Conservation (phyloP, 2,329 filamentous ascomycete genomes). For the Diaporthe sp. region DNA sequence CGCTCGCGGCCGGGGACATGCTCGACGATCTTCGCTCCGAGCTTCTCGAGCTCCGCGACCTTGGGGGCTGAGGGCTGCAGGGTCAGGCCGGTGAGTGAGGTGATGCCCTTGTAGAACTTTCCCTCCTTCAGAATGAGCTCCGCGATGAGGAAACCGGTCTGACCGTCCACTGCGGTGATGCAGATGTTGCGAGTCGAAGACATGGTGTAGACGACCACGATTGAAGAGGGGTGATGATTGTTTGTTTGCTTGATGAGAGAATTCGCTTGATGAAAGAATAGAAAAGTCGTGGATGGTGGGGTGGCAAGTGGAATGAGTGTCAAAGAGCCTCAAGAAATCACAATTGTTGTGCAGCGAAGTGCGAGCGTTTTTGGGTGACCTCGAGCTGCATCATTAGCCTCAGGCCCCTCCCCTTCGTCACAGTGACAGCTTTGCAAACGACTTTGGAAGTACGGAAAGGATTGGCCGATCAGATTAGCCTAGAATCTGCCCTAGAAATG, state of each 20-base stretch:
- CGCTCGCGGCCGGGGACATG: constrained; percentile 53
- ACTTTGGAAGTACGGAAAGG: background rate
- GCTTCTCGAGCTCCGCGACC: constrained; percentile 51
- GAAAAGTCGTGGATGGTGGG: background rate
- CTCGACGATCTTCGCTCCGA: constrained; percentile 54
- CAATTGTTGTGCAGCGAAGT: background rate
- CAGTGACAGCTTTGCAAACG: background rate
- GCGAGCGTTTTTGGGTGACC: background rate
- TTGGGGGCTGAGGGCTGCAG: constrained; percentile 50
- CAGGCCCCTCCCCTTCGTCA: background rate
- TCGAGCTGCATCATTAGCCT: background rate
- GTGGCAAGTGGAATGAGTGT: background rate
- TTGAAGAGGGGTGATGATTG: too few species aligned
- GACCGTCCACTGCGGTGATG: constrained; percentile 59
- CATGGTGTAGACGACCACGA: background rate
- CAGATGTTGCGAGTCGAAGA: constrained; percentile 52
- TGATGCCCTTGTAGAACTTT: constrained; percentile 46
- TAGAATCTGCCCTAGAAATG: background rate
- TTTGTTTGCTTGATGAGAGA: too few species aligned
- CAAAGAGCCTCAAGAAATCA: background rate
- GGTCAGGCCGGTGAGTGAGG: constrained; percentile 52
- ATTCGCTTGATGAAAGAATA: too few species aligned
- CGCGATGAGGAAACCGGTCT: constrained; percentile 62
- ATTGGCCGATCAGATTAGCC: background rate
- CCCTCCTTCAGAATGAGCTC: constrained; percentile 56